phyloP scores from a whole-genome alignment of 352 stramenopile genomes.

The Phytophthora podocarpi region DNA sequence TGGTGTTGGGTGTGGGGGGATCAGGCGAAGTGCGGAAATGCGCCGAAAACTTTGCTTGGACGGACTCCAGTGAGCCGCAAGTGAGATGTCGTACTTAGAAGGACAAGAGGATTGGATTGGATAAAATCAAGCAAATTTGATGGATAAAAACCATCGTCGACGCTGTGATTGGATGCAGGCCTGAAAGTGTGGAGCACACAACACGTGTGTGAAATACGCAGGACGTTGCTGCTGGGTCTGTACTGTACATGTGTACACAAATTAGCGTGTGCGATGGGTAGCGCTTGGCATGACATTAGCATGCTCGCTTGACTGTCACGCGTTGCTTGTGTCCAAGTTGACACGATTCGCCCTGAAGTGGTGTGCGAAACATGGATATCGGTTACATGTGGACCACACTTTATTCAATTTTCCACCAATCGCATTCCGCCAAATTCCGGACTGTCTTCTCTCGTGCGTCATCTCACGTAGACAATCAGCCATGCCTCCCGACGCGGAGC shows the following conservation, averaged over 20 bases:
- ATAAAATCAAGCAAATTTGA: neutral
- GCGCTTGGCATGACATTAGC: no score
- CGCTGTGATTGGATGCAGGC: conserved; percentile 32
- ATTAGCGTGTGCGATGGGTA: no score
- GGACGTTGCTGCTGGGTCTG: no score
- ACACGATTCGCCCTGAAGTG: no score
- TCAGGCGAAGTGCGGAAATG: conserved; percentile 24
- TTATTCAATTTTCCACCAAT: no score
- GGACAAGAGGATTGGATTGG: neutral
- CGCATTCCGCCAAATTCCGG: no score
- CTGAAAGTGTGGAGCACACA: conserved; percentile 8
- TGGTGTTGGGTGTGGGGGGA: conserved; percentile 4
- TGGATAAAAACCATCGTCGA: conserved; percentile 13
- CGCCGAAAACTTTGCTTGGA: conserved; percentile 1
- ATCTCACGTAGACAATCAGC: conserved; percentile 5
- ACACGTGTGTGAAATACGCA: no score
- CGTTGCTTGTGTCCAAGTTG: no score
- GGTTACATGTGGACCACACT: conserved; percentile 8
- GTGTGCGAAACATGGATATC: no score
- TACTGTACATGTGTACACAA: no score
- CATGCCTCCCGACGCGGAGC: conserved; percentile 15
- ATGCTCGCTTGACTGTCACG: no score
- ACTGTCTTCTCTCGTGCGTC: no score
- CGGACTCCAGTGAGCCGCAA: conserved; percentile 1
- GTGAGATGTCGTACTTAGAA: conserved; percentile 13